Evolutionary conservation across 148 eudicot species (phyloP), one percentile per base, ranked within the genome.

Genomic region (Nepenthes mirabilis): DNA sequence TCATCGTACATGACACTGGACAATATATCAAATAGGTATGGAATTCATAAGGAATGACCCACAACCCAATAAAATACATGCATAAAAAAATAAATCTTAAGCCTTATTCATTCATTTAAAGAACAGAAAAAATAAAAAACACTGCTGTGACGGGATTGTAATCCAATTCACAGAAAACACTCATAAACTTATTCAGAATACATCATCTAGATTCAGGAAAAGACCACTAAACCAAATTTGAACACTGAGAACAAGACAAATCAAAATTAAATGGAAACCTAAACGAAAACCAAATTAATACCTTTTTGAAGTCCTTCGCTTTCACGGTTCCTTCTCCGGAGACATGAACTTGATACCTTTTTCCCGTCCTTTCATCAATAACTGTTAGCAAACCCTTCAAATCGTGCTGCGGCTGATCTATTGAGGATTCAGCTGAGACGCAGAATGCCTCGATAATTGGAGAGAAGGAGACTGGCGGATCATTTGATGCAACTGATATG

Each of bases 271-370:
- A 23, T 23, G 23, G 23, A 23, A 23, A 23, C 23, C 45, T 40
- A 40, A 8, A 33, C 55, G 37, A 61, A 53, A 2, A 40, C 9
- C 1, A 55, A 5, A 55, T 8, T 36, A 11, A 58, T 12, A 89
- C 99, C 95, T 89, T 94, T 70, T 94, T 94, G 1, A 94, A 69
- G 59, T 94, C 99, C 14, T 87, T 79, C 40, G 99, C 89, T 70
- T 75, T 94, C 47, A 94, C 60, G 12, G 90, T 83, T 10, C 97
- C 99, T 1, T 89, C 82, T 48, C 84, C 90, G 36, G 95, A 74
- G 50, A 94, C 95, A 48, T 74, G 83, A 74, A 86, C 61, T 66
- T 79, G 84, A 69, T 86, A 80, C 76, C 36, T 80, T 61, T 79
- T 77, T 8, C 97, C 99, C 23, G 95, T 89, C 67, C 99, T 72